Base-by-base conservation (phyloP, 2,329 filamentous ascomycete genomes). In the Thielaviopsis punctulata region DNA sequence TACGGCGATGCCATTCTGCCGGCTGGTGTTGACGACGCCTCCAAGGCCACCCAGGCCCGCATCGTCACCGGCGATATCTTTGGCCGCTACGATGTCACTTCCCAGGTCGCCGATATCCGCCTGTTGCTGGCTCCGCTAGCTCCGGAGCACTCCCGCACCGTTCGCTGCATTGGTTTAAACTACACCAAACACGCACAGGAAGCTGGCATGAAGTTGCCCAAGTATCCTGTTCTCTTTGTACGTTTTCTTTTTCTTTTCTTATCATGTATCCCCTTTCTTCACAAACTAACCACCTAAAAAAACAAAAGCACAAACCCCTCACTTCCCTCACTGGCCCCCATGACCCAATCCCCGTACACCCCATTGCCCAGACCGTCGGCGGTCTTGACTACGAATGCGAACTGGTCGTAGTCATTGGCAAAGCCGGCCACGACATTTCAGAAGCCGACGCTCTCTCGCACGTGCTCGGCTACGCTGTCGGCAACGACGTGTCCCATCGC, bases 371-470 rank as follows among this genome's bases (percentile, higher is more conserved):
- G 64, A 71, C 80, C 56, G 71, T 70, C 47, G 68, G 69, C n/a
- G 79, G 80, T 0, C 67, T 86, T 18, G 85, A 89, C 65, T 89
- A 89, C 64, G 85, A 90, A 66, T 86, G 82, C 62, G 85, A 90
- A 66, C 72, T 90, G 6, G 81, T 87, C 13, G 71, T 79, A 36
- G 70, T 89, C 8, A 86, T 89, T 56, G 82, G 82, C 22, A 82
- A 80, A 64, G 68, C 74, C 55, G 82, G 79, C 55, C 66, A 69
- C 44, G 73, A 87, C 61, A 79, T 89, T 12, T 64, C 77, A 1
- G 80, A 84, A 65, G 69, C 70, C 1, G 65, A 76, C 21, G 84
- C 84, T 0, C 68, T 88, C n/a, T 68, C 80, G 50, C 80, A 85
- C 60, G 81, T 89, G 2, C 69, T 87, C 1, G 85, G 85, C 4